These are phyloP conservation scores for Naganishia vaughanmartiniae DNA, from an alignment of 768 basidiomycete genomes.

Conservation along the genomic window DNA sequence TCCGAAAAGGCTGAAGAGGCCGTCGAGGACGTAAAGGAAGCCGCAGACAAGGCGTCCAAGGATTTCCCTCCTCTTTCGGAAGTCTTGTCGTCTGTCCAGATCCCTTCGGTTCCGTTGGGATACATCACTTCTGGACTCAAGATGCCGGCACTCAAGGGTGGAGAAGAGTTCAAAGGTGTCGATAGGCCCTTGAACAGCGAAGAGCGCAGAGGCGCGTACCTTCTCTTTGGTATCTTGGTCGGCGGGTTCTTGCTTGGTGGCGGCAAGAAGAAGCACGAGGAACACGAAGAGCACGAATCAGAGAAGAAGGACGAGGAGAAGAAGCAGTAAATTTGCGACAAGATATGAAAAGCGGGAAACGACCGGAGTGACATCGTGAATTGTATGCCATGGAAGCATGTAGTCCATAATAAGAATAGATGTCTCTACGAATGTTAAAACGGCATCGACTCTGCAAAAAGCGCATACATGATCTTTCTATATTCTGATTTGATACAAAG, in stretches of 20 bases:
- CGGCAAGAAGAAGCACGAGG: constrained; percentile 30
- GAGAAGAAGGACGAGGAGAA: constrained; percentile 30
- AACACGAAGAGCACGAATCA: constrained; percentile 34
- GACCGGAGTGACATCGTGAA: not conserved
- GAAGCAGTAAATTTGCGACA: constrained; percentile 11
- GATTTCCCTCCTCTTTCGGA: constrained; percentile 36
- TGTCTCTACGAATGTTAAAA: not conserved
- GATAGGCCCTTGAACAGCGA: constrained; percentile 51
- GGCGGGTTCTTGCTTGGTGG: constrained; percentile 58
- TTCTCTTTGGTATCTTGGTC: constrained; percentile 57
- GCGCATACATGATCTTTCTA: too few relatives aligned
- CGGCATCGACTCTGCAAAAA: not conserved
- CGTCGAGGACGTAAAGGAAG: constrained; percentile 23
- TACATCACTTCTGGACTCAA: constrained; percentile 21
- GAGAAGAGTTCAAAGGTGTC: constrained; percentile 37
- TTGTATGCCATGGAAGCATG: constrained; percentile 26
- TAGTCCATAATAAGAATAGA: constrained; percentile 22
- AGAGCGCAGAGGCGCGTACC: constrained; percentile 58
- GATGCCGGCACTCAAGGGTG: constrained; percentile 25
- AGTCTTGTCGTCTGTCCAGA: constrained; percentile 33
- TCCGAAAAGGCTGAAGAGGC: constrained; percentile 34
- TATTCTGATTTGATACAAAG: too few relatives aligned
- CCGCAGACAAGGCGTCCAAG: constrained; percentile 6
- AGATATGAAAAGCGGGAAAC: not conserved
- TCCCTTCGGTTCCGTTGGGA: constrained; percentile 25